phyloP scores from a whole-genome alignment of 2,329 filamentous ascomycete species.

The Bipolaris bicolor region DNA sequence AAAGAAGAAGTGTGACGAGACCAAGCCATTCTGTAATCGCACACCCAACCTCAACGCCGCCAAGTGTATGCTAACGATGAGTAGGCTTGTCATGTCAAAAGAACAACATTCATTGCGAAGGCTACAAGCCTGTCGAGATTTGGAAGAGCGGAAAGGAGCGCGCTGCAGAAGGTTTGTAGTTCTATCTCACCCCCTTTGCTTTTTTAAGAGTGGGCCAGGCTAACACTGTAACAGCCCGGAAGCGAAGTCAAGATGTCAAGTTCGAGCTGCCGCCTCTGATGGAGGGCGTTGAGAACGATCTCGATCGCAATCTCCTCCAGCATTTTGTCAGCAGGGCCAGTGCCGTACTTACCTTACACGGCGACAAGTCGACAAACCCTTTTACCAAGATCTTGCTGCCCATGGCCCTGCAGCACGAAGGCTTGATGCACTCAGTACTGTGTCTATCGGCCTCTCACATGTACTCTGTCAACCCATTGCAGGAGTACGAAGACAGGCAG shows the following conservation, averaged over 20 bases:
- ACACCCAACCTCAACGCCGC: not conserved
- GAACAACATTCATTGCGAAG: constrained; percentile 89
- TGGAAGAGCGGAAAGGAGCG: constrained; percentile 87
- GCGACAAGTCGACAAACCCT: constrained; percentile 75
- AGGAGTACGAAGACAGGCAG: constrained; percentile 60
- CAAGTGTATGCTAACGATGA: constrained; percentile 30
- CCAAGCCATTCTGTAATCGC: constrained; percentile 52
- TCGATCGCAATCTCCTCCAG: constrained; percentile 80
- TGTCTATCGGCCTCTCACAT: constrained; percentile 81
- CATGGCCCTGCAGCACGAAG: constrained; percentile 78
- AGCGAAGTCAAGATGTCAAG: constrained; percentile 46
- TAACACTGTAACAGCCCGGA: constrained; percentile 40
- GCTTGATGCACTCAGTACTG: constrained; percentile 89
- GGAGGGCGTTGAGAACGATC: constrained; percentile 77
- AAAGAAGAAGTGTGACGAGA: constrained; percentile 66
- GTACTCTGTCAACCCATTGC: constrained; percentile 58
- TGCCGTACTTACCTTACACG: constrained; percentile 80
- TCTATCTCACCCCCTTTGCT: not conserved
- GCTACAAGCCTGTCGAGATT: constrained; percentile 82
- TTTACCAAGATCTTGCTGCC: constrained; percentile 85
- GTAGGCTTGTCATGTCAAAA: constrained; percentile 87
- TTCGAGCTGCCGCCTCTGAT: constrained; percentile 67
- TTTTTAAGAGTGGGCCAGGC: constrained; percentile 10
- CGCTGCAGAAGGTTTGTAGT: constrained; percentile 64
- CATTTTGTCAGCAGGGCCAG: constrained; percentile 83